Conservation (phyloP, 306 rosid species). For the Luffa acutangula region DNA sequence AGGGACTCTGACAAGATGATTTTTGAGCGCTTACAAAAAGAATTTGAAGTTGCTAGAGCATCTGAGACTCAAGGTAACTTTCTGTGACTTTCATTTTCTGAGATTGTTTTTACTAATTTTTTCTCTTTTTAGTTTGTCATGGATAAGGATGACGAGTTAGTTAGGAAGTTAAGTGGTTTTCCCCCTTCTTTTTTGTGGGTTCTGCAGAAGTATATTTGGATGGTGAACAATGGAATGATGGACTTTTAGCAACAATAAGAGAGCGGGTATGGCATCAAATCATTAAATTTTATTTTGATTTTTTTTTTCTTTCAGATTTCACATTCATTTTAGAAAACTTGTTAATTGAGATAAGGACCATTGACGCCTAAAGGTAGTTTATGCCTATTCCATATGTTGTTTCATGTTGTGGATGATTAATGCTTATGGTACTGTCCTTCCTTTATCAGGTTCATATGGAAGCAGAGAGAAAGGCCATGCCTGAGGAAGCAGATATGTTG, state of each 20-base stretch:
- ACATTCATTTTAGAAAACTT: background rate
- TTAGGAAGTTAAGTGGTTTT: background rate
- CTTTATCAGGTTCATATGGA: conserved; percentile 87
- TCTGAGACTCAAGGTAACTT: conserved; percentile 76
- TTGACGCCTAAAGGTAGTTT: background rate
- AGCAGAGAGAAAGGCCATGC: conserved; percentile 66
- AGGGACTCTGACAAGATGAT: conserved; percentile 92
- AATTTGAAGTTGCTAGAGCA: conserved; percentile 77
- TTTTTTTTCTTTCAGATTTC: background rate
- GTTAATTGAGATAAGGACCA: background rate
- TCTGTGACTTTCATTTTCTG: too few species aligned
- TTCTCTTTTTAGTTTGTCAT: background rate
- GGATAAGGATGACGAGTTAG: background rate
- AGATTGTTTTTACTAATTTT: background rate
- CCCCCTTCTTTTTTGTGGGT: conserved; percentile 2
- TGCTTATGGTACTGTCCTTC: background rate
- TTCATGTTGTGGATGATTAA: conserved; percentile 17
- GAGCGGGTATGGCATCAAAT: conserved; percentile 53
- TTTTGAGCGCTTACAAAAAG: conserved; percentile 68
- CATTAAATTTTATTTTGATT: background rate
- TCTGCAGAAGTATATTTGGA: conserved; percentile 51
- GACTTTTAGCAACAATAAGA: conserved; percentile 79
- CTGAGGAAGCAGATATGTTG: conserved; percentile 42
- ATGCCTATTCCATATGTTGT: conserved; percentile 13
- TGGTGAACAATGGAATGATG: conserved; percentile 91